Base-by-base conservation (phyloP, 495 filamentous ascomycete genomes). In the Lasiosphaeris hirsuta region DNA sequence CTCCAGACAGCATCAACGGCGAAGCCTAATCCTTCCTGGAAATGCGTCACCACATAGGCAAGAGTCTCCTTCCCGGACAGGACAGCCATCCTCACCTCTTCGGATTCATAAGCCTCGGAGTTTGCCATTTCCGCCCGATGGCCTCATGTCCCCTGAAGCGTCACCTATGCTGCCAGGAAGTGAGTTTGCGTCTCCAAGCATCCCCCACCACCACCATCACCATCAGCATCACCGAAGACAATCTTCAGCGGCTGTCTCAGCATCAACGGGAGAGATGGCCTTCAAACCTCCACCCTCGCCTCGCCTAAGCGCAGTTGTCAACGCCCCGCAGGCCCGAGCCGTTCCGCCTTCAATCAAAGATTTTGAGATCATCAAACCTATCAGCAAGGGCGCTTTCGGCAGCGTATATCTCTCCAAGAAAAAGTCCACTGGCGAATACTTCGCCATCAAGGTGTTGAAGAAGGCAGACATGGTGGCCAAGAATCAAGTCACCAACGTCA, bases 381-480 rank as follows among this genome's bases (percentile, higher is more conserved):
- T 98, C 68, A 98, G 94, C 75, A 97, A 97, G 72, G 94, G 94
- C 56, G 94, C 94, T 11, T 98, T 98, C 74, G 94, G 94, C 5
- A 97, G 94, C 71, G 94, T 98, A 10, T 98, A 97, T 65, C 72
- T 98, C 53, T 90, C 92, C 0, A 98, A 97, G 71, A 98, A 98
- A 80, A 98, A 96, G 70, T 92, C 90, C 0, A 97, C 95, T 1
- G 93, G 92, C 18, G 94, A 98, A 66, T 97, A 97, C 70, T 98
- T 89, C 72, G 94, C 94, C 4, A 96, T 98, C 76, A 98, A 98
- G 69, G 95, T 96, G 13, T 70, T 98, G 54, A 97, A 96, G 74
- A 98, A 98, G 69, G 92, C 95, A 9, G 94, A 98, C 75, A 98
- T 98, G 94, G 90, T 98, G 60, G 95, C 95, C 51, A 98, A 98